Percentiles rank a stretch among this genome's conserved stretches.
phyloP scores from a whole-genome alignment of 805 yeast species.

The Candida bentonensis region DNA sequence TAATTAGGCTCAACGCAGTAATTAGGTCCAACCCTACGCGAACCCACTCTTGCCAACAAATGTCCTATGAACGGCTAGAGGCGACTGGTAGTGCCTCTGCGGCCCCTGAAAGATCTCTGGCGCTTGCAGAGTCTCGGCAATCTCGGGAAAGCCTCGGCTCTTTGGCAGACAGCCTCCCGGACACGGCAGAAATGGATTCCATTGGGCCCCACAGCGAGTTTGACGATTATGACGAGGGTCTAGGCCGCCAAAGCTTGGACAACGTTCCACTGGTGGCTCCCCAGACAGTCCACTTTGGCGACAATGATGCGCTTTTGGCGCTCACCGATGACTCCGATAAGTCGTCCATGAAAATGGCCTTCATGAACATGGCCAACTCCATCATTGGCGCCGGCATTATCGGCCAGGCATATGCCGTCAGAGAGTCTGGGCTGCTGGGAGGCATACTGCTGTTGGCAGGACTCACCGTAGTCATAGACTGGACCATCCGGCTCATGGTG shows the following conservation, averaged over 20 bases:
- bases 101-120: too few relatives aligned
- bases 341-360: slow-evolving; percentile 68
- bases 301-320: slow-evolving; percentile 10
- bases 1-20: too few relatives aligned
- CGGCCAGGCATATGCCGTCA: slow-evolving; percentile 83
- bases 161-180: too few relatives aligned
- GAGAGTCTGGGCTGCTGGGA: slow-evolving; percentile 64
- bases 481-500: slow-evolving; percentile 70
- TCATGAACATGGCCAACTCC: slow-evolving; percentile 94
- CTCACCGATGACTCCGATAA: slow-evolving; percentile 19
- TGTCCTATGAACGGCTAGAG: too few relatives aligned
- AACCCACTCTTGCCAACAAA: too few relatives aligned
- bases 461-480: slow-evolving; percentile 64
- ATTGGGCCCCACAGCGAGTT: not conserved
- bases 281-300: slow-evolving; percentile 10
- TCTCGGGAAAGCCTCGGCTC: too few relatives aligned
- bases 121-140: too few relatives aligned
- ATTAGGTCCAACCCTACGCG: too few relatives aligned
- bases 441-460: slow-evolving; percentile 48
- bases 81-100: too few relatives aligned
- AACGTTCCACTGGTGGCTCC: slow-evolving; percentile 4
- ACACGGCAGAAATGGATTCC: too few relatives aligned
- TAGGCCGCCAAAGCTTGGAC: not conserved
- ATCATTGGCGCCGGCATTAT: slow-evolving; percentile 93
- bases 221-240: slow-evolving; percentile 4